phyloP scores from a whole-genome alignment of 1,284 basidiomycete genomes.

The Gomphus bonarii region DNA sequence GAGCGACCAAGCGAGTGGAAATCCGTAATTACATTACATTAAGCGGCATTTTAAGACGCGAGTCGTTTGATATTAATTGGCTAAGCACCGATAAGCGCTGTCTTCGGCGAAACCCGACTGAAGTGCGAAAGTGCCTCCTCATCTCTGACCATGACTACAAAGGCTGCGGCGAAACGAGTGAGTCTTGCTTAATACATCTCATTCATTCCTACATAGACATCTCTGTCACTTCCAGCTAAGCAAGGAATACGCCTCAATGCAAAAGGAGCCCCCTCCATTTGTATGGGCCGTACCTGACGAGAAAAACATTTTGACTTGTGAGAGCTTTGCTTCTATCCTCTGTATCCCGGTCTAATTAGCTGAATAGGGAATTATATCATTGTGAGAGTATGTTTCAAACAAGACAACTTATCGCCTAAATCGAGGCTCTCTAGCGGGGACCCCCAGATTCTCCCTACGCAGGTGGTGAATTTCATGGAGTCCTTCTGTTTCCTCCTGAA shows the following conservation, averaged over 20 bases:
- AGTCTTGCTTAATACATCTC: conserved; percentile 19
- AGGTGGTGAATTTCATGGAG: conserved; percentile 93
- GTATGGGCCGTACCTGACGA: conserved; percentile 91
- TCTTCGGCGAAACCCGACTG: conserved; percentile 1
- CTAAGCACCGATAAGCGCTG: background rate
- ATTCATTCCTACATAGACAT: background rate
- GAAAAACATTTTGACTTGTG: conserved; percentile 88
- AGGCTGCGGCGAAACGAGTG: conserved; percentile 77
- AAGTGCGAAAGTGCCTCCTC: background rate
- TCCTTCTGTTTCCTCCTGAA: conserved; percentile 81
- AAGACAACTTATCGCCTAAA: conserved; percentile 1
- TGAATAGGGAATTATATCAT: conserved; percentile 82
- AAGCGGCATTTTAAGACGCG: too few relatives aligned
- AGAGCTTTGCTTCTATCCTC: conserved; percentile 23
- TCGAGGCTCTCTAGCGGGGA: conserved; percentile 52
- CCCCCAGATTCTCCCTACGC: conserved; percentile 87
- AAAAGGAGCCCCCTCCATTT: conserved; percentile 87
- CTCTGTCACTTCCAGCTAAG: conserved; percentile 39
- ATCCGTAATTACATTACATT: background rate
- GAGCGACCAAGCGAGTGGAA: background rate
- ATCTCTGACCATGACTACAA: conserved; percentile 53
- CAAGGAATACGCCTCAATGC: conserved; percentile 91
- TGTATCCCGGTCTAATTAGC: conserved; percentile 7
- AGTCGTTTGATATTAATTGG: too few relatives aligned
- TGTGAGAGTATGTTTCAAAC: conserved; percentile 32